phyloP scores from a whole-genome alignment of 805 yeast species.

The Priceomyces medius region DNA sequence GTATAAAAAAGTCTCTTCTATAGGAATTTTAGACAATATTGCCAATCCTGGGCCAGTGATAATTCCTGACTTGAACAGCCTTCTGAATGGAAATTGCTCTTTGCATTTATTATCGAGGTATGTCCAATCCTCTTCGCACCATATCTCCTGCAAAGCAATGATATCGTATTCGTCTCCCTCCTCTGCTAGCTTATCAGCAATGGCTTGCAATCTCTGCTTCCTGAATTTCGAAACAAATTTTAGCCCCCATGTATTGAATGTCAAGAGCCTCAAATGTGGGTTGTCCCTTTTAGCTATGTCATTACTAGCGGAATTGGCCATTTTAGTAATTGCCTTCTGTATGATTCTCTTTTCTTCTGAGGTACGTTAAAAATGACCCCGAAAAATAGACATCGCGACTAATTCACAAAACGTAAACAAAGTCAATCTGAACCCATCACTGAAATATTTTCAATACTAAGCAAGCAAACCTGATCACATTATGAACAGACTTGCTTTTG shows the following conservation, averaged over 20 bases:
- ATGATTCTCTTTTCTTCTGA: background rate
- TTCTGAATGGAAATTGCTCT: constrained; percentile 55
- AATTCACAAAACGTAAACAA: background rate
- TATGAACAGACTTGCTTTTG: constrained; percentile 14
- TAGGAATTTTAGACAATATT: constrained; percentile 79
- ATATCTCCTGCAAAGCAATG: constrained; percentile 90
- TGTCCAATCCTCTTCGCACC: constrained; percentile 86
- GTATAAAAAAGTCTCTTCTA: constrained; percentile 72
- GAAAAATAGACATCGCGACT: constrained; percentile 1
- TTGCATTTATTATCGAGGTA: constrained; percentile 50
- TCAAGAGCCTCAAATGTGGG: constrained; percentile 54
- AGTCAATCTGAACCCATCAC: background rate
- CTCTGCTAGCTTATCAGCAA: constrained; percentile 63
- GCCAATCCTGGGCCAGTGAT: constrained; percentile 92
- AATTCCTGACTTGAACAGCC: constrained; percentile 80
- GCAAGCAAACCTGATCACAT: background rate
- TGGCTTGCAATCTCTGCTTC: constrained; percentile 61
- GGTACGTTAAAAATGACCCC: background rate
- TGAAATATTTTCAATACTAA: background rate
- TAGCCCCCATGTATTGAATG: constrained; percentile 87
- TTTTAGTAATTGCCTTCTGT: background rate
- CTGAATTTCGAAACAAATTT: constrained; percentile 78
- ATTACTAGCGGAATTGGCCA: background rate
- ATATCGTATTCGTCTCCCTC: constrained; percentile 61
- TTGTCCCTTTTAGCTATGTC: background rate